Evolutionary conservation across 2,329 filamentous ascomycete genomes (phyloP).

Genomic region (Tolypocladium pustulatum): DNA sequence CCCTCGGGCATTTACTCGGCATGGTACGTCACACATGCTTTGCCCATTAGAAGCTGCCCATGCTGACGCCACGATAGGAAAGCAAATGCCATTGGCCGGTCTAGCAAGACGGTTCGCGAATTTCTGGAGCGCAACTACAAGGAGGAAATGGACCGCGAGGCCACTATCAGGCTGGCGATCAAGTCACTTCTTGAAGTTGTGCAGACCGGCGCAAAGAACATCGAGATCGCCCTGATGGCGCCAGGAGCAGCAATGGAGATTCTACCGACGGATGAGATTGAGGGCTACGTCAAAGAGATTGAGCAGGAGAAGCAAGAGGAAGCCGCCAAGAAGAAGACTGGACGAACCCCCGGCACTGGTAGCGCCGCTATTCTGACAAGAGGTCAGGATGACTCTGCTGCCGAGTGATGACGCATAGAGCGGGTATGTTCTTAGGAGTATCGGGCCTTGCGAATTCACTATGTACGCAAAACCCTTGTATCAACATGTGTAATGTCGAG

Average conservation of each 20-base stretch:
- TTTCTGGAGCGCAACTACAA: constrained; percentile 99
- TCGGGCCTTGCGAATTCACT: constrained; percentile 12
- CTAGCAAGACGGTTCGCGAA: constrained; percentile 96
- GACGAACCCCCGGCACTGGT: constrained; percentile 58
- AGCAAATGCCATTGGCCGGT: constrained; percentile 96
- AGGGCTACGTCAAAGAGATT: constrained; percentile 96
- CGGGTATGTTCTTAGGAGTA: constrained; percentile 12
- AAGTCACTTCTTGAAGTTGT: constrained; percentile 97
- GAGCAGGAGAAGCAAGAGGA: constrained; percentile 99
- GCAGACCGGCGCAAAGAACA: constrained; percentile 98
- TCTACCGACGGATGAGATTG: constrained; percentile 90
- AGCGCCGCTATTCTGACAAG: constrained; percentile 66
- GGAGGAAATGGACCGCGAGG: constrained; percentile 91
- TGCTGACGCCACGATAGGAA: constrained; percentile 53
- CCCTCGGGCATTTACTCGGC: constrained; percentile 99
- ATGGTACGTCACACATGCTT: constrained; percentile 51
- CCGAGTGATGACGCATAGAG: constrained; percentile 17
- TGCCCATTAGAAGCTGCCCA: not conserved
- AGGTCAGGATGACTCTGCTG: constrained; percentile 31
- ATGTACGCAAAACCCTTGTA: constrained; percentile 21
- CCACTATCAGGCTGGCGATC: constrained; percentile 92
- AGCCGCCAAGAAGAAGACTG: constrained; percentile 91
- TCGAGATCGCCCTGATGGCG: constrained; percentile 97
- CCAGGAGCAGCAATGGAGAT: constrained; percentile 87
- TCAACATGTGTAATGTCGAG: constrained; percentile 24